Evolutionary conservation across 352 stramenopile species (phyloP), one percentile per base, ranked within the genome.

Genomic region (Pythium plurisporium): DNA sequence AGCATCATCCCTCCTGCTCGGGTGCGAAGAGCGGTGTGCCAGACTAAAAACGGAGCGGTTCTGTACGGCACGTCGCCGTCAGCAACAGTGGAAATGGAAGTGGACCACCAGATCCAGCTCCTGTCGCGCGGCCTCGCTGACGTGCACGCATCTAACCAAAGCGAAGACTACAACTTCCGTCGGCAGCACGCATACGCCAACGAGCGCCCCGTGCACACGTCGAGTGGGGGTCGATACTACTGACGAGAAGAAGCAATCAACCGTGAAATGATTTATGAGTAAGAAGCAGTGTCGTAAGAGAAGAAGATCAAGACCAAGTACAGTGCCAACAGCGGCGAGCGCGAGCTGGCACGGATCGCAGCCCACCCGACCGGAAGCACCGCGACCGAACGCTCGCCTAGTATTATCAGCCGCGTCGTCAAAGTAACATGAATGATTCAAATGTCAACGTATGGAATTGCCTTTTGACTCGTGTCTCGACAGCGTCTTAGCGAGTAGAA

Each of bases 371-470:
- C 27, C 30, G 25, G 27, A 20, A 29, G 0, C 44, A 48, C 23
- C 5, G 10, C 9, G n/a, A 20, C 12, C 45, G 50, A 49, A 34
- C 51, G 27, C 29, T 41, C 52, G 29, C 40, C 42, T 27, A 42
- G 53, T 60, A 53, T 38, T 53, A 60, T 38, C 43, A 60, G 33
- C 41, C 53, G 34, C 34, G 37, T 55, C 31, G 30, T 45, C 11
- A 33, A 31, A 53, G 37, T 54, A 54, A 53, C 46, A 36, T 56
- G 38, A 58, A 43, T 53, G 29, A 43, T 51, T 44, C 48, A 54
- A 55, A 58, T 61, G 51, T 29, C 59, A 67, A 67, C 59, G 51
- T 53, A 62, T 54, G 59, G 52, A 67, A 67, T 67, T 67, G 59
- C 45, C 34, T 7, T 62, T 60, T 60, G 53, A 46, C 19, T 62